Base-by-base conservation (phyloP, 805 yeast species). In the Kodamaea restingae region DNA sequence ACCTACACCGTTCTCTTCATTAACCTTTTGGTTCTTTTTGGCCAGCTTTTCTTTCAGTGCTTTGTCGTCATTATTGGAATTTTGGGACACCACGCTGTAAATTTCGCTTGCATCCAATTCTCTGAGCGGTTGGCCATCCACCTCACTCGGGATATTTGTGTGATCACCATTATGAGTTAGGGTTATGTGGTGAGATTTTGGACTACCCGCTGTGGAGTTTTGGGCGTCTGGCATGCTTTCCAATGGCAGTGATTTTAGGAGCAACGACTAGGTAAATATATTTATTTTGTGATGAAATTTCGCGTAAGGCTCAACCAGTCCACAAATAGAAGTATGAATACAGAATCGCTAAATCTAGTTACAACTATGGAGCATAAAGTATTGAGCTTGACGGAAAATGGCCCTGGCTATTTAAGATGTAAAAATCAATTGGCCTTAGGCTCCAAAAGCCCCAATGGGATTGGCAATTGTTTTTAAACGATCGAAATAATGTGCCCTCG, bases 61-160 rank as follows among this genome's bases (percentile, higher is more conserved):
- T 18, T 34, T 17, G 12, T 33, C 33, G 6, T 18, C 25, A 18
- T 22, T 4, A 36, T 27, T 21, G 12, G 45, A 42, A 3, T 32
- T 34, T 8, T 33, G 39, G 7, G 45, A 38, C 7, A 40, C 38
- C 3, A 44, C 36, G 15, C 36, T 31, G 39, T 43, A 40, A 18
- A 45, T 45, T n/a, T 45, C 41, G 15, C 25, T 21, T 8, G 37
- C 35, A 14, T 43, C 45, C 28, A 37, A 17, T 14, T 44, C 45
- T 15, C 48, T 22, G 18, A 37, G 30, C 24, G 21, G 33, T 15
- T 21, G 32, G 12, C 21, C 21, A 17, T 28, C 32, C 11, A 4
- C 28, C 17, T n/a, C 12, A 7, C 31, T 15, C 8, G 31, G 31
- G 17, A 6, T 27, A 5, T 10, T 10, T n/a, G 15, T 10, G 10